Percentiles rank a stretch among this genome's conserved stretches.
These are phyloP conservation scores for Chlorella sorokiniana DNA, from an alignment of 139 green algal species.

Conservation along the genomic window DNA sequence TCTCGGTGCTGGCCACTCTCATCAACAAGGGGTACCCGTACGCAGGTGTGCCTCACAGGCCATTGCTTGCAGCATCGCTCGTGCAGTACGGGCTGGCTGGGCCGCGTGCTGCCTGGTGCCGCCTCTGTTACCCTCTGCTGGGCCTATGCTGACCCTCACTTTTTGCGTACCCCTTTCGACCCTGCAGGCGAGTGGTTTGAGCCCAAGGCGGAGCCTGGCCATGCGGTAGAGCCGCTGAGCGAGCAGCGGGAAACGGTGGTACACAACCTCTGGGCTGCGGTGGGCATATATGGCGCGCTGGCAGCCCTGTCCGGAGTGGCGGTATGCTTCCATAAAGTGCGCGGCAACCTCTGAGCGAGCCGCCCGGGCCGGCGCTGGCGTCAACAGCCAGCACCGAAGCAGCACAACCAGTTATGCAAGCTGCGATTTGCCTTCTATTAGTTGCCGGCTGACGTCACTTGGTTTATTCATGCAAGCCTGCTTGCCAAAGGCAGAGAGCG, in stretches of 20 bases:
- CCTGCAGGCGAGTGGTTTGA: slow-evolving; percentile 52
- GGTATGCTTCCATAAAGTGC: slow-evolving; percentile 35
- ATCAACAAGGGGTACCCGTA: slow-evolving; percentile 48
- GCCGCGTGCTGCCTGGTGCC: background rate
- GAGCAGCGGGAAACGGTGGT: slow-evolving; percentile 38
- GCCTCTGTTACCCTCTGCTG: background rate
- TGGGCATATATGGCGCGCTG: slow-evolving; percentile 35
- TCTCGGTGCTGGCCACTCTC: slow-evolving; percentile 40
- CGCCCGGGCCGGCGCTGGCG: background rate
- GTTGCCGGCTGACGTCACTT: too few relatives aligned
- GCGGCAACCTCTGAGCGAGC: slow-evolving; percentile 33
- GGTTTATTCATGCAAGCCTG: background rate
- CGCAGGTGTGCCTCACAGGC: background rate
- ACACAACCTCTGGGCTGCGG: slow-evolving; percentile 31
- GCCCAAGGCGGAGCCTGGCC: slow-evolving; percentile 23
- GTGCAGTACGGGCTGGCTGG: too few relatives aligned
- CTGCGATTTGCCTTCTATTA: too few relatives aligned
- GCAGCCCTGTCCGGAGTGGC: slow-evolving; percentile 11
- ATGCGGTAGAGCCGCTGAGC: slow-evolving; percentile 16
- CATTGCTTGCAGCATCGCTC: background rate
- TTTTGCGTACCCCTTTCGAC: background rate
- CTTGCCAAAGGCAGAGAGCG: background rate
- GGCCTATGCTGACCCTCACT: background rate
- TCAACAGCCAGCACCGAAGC: background rate
- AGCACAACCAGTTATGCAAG: too few relatives aligned